Base-by-base conservation (phyloP, 2,329 filamentous ascomycete genomes). In the Diaporthe citriasiana region DNA sequence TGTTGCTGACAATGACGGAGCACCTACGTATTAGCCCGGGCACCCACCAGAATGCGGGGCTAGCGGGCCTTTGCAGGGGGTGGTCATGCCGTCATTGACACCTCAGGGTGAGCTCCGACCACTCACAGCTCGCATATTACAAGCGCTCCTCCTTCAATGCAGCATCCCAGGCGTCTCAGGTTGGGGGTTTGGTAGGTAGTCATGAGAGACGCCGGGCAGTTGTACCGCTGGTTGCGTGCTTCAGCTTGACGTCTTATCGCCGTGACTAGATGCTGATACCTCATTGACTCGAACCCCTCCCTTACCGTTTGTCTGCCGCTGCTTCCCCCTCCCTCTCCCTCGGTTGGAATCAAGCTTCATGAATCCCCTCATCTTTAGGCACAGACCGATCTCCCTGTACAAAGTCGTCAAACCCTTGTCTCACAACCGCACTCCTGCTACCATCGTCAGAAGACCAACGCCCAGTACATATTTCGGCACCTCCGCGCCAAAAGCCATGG, bases 401-500 rank as follows among this genome's bases (percentile, higher is more conserved):
- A 72, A 51, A 60, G 19, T 55, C n/a, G 27, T 63, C 65, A 74
- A 65, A 33, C 69, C 51, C 25, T 38, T 45, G n/a, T 42, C 60
- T 27, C 55, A 30, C 53, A 33, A 30, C 22, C 35, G 27, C 22
- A 35, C 51, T 30, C 19, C 40, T 55, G 25, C 22, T 19, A 15
- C 15, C n/a, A 63, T 22, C 22, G 1, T 35, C 33, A 60, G 51
- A 38, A 55, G 35, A 19, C 42, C 10, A 63, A 19, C 25, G 25
- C 35, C 40, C 25, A 5, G 22, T 30, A 1, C 47, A 25, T 12
- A 27, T 12, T 73, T 72, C 60, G 45, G 68, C 40, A 71, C 63
- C 4, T 70, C 74, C 25, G 30, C 79, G 65, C 45, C 73, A 8
- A 78, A 75, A 79, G 81, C 81, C 77, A 91, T 91, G 89, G 84